Percentiles rank a stretch among this genome's conserved stretches.
Conservation (phyloP, 2,329 filamentous ascomycete species). For the Diplodia corticola region DNA sequence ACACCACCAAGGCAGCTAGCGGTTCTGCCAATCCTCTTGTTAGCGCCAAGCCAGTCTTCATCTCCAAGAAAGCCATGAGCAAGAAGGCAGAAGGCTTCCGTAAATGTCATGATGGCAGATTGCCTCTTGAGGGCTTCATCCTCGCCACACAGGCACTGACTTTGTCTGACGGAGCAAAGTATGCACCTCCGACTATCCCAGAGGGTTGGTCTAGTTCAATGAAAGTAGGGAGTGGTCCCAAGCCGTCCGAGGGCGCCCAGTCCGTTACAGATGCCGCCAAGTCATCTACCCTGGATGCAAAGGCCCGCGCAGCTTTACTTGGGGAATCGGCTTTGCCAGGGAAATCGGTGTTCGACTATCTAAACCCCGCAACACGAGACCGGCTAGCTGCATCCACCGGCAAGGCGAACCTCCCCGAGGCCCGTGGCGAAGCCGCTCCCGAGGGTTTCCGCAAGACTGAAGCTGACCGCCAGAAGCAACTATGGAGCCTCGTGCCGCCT, state of each 20-base stretch:
- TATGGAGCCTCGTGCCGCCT: constrained; percentile 50
- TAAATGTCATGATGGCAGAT: constrained; percentile 79
- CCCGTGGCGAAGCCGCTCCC: constrained; percentile 69
- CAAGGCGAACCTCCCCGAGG: constrained; percentile 73
- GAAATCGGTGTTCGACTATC: constrained; percentile 94
- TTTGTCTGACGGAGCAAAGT: constrained; percentile 48
- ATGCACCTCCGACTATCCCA: constrained; percentile 68
- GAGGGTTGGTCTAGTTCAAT: constrained; percentile 68
- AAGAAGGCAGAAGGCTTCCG: constrained; percentile 51
- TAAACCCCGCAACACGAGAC: constrained; percentile 75
- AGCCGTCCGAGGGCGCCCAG: constrained; percentile 45
- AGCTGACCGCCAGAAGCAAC: constrained; percentile 60
- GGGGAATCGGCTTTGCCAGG: constrained; percentile 80
- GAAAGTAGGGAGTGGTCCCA: constrained; percentile 31
- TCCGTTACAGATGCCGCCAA: constrained; percentile 79
- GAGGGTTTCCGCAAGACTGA: constrained; percentile 63
- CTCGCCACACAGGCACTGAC: constrained; percentile 57
- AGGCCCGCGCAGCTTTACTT: constrained; percentile 73
- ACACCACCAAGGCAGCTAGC: constrained; percentile 36
- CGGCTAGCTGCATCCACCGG: constrained; percentile 75
- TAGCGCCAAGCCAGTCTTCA: constrained; percentile 70
- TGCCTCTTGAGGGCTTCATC: constrained; percentile 78
- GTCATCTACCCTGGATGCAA: constrained; percentile 72
- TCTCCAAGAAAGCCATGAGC: constrained; percentile 63
- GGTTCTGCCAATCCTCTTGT: constrained; percentile 64